Evolutionary conservation across 805 yeast genomes (phyloP).

Genomic region (Henningerozyma blattae): DNA sequence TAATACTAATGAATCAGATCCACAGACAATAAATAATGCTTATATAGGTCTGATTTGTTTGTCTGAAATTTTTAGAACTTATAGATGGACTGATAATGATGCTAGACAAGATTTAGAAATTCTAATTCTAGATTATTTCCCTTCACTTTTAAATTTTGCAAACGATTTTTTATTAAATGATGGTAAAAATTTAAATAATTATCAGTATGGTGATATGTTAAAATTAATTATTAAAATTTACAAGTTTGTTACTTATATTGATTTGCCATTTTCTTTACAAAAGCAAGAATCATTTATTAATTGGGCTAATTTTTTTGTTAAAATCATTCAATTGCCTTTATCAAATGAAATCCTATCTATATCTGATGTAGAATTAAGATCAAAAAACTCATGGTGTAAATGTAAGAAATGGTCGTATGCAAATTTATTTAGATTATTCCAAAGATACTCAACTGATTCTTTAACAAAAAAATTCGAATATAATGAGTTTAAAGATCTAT

Average conservation of each 20-base stretch:
- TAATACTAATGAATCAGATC: conserved; percentile 28
- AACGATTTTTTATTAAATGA: conserved; percentile 35
- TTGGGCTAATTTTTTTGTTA: conserved; percentile 74
- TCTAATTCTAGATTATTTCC: conserved; percentile 47
- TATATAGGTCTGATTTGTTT: conserved; percentile 63
- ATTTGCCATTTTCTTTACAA: conserved; percentile 58
- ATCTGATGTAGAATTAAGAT: conserved; percentile 38
- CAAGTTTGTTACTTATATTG: conserved; percentile 64
- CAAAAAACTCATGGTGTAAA: conserved; percentile 56
- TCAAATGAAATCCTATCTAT: conserved; percentile 26
- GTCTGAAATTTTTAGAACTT: conserved; percentile 55
- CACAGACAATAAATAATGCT: no score
- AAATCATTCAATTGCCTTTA: conserved; percentile 47
- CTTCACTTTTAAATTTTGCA: conserved; percentile 55
- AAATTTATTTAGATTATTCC: conserved; percentile 58
- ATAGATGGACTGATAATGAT: conserved; percentile 57
- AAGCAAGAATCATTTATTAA: conserved; percentile 35
- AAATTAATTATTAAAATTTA: conserved; percentile 62
- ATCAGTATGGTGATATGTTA: conserved; percentile 56
- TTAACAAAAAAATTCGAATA: conserved; percentile 39
- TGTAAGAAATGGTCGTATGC: conserved; percentile 85
- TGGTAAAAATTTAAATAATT: conserved; percentile 20
- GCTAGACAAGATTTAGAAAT: conserved; percentile 41
- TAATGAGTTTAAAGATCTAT: conserved; percentile 45
- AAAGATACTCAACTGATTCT: conserved; percentile 50